Percentiles rank a stretch among this genome's conserved stretches.
These are phyloP conservation scores for Nakazawaea pomicola DNA, from an alignment of 805 yeast species.

Conservation along the genomic window DNA sequence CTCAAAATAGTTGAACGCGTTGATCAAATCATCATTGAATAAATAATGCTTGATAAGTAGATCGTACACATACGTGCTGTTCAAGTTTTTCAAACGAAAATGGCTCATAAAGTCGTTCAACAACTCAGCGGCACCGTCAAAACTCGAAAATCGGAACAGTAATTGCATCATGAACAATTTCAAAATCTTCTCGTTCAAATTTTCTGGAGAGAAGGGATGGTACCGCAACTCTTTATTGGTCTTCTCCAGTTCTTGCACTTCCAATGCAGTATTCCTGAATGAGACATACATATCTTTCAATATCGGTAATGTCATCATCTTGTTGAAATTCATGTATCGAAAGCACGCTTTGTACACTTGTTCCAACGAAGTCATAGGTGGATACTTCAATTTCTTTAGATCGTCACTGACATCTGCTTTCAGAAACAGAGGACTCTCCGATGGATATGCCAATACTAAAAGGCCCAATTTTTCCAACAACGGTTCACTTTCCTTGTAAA, in stretches of 20 bases:
- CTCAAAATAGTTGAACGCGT: constrained; percentile 9
- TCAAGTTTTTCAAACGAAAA: not conserved
- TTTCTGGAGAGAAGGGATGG: constrained; percentile 7
- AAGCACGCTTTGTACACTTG: constrained; percentile 8
- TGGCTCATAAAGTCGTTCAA: constrained; percentile 3
- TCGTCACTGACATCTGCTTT: constrained; percentile 3
- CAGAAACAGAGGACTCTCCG: not conserved
- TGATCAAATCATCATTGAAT: not conserved
- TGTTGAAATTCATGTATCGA: constrained; percentile 8
- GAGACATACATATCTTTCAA: constrained; percentile 5
- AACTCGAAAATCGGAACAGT: constrained; percentile 6
- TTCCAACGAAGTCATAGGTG: constrained; percentile 6
- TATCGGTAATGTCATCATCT: constrained; percentile 1
- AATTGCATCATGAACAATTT: constrained; percentile 12
- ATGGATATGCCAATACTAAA: not conserved
- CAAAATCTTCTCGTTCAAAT: constrained; percentile 6
- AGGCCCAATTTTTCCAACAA: constrained; percentile 5
- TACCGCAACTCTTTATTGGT: not conserved
- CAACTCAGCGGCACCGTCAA: constrained; percentile 10
- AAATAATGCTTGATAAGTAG: constrained; percentile 6
- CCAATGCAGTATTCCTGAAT: constrained; percentile 3
- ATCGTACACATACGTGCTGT: constrained; percentile 7
- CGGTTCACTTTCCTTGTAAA: constrained; percentile 3
- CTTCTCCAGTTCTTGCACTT: constrained; percentile 1
- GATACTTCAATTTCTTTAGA: constrained; percentile 4